Evolutionary conservation across 164 flowering plant genomes (phyloP).

Genomic region (Umbellularia californica): DNA sequence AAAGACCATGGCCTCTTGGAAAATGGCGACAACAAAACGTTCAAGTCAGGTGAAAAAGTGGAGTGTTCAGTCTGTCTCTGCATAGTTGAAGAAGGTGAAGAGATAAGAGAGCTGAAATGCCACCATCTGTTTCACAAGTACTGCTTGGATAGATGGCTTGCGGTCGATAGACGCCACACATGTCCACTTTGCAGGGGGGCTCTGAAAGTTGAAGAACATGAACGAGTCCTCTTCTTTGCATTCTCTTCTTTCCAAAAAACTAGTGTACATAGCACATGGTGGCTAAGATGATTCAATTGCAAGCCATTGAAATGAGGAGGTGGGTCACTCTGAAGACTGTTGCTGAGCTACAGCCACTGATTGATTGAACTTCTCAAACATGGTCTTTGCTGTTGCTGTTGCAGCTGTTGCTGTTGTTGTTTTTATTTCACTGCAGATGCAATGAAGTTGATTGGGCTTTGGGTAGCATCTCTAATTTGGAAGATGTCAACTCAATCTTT

Average conservation of each 20-base stretch:
- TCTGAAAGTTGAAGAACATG: neutral
- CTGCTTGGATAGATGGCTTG: constrained; percentile 7
- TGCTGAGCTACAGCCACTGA: no score
- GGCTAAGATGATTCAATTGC: neutral
- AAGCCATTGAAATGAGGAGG: no score
- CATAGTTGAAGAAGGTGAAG: constrained; percentile 2
- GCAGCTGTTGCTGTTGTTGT: no score
- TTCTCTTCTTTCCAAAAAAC: neutral
- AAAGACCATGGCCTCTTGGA: neutral
- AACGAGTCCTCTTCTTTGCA: neutral
- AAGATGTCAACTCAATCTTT: no score
- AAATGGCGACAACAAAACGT: neutral
- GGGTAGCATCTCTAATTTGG: no score
- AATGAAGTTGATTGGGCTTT: no score
- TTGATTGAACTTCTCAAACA: no score
- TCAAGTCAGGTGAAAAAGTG: neutral
- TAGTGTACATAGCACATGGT: constrained; percentile 3
- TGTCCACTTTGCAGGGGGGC: constrained; percentile 5
- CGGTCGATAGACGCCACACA: neutral
- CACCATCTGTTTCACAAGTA: neutral
- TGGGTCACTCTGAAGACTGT: no score
- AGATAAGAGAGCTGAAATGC: constrained; percentile 3
- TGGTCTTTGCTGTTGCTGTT: no score
- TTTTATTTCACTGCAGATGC: no score
- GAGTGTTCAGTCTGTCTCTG: constrained; percentile 5